Conservation (phyloP, 306 rosid genomes). For the Arachis hypogaea region DNA sequence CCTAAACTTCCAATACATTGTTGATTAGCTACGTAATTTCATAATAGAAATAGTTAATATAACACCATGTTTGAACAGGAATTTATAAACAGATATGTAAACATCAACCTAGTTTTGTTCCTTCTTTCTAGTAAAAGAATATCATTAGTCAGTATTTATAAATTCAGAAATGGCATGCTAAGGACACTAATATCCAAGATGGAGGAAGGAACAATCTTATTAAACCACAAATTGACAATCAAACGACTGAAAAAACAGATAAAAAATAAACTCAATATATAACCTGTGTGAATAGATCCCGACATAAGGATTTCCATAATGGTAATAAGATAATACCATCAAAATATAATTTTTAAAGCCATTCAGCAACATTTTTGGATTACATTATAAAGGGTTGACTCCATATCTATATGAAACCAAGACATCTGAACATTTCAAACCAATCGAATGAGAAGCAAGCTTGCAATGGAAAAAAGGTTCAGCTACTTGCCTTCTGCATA, state of each 20-base stretch:
- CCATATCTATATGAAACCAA: conserved; percentile 21
- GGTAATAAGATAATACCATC: conserved; percentile 21
- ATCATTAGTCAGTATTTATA: conserved; percentile 1
- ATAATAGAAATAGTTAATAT: background rate
- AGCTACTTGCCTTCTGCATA: conserved; percentile 76
- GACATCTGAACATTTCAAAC: conserved; percentile 29
- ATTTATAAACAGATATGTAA: conserved; percentile 18
- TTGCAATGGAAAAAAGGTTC: conserved; percentile 35
- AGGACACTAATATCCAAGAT: background rate
- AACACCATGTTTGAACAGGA: conserved; percentile 4
- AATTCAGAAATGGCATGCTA: background rate
- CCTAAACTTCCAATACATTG: too few species aligned
- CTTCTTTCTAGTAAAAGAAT: conserved; percentile 1
- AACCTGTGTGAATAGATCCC: conserved; percentile 29
- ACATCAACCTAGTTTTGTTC: conserved; percentile 9
- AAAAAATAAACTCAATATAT: conserved; percentile 1
- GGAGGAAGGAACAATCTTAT: conserved; percentile 5
- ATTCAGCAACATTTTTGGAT: conserved; percentile 26
- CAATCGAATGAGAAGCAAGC: conserved; percentile 35
- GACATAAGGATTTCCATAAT: conserved; percentile 4
- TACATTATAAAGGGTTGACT: conserved; percentile 18
- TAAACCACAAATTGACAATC: background rate
- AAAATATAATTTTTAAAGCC: conserved; percentile 13
- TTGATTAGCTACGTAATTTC: too few species aligned
- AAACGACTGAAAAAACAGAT: background rate